Evolutionary conservation across 2,329 filamentous ascomycete genomes (phyloP), one percentile per base, ranked within the genome.

Genomic region (Plenodomus lindquistii): DNA sequence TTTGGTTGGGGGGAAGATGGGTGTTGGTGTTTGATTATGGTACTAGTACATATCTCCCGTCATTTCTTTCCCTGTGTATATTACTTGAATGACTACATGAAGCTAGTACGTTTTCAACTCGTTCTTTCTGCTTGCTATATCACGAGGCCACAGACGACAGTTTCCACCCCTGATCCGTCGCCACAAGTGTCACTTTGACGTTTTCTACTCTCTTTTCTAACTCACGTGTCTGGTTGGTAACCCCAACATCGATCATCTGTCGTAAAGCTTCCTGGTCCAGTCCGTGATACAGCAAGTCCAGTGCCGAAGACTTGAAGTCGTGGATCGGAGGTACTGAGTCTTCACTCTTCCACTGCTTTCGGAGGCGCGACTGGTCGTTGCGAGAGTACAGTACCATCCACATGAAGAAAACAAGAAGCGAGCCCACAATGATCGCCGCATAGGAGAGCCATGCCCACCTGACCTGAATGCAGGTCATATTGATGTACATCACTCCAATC

Each of bases 1-100:
- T 37, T 49, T 50, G 46, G 44, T 20, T 18, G 42, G 31, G 15
- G 35, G 40, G 24, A 49, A 44, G 16, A 53, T 59, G 24, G 55
- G 53, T 7, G 50, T 62, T 43, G 46, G 19, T 37, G 35, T n/a
- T n/a, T n/a, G n/a, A n/a, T n/a, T n/a, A n/a, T n/a, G n/a, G n/a
- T n/a, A n/a, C n/a, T n/a, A n/a, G n/a, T n/a, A n/a, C n/a, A n/a
- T n/a, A n/a, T n/a, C n/a, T n/a, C n/a, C n/a, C n/a, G n/a, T n/a
- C n/a, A n/a, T n/a, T n/a, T n/a, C n/a, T n/a, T n/a, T n/a, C n/a
- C n/a, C n/a, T n/a, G n/a, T n/a, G n/a, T n/a, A 36, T 36, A 36
- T 6, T 7, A 36, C 5, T n/a, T n/a, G 17, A 15, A 18, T n/a
- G 17, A 36, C n/a, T 36, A 7, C n/a, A 15, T 18, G 17, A n/a